Conservation (phyloP, 1,284 basidiomycete genomes). For the Cystobasidium pallidum region DNA sequence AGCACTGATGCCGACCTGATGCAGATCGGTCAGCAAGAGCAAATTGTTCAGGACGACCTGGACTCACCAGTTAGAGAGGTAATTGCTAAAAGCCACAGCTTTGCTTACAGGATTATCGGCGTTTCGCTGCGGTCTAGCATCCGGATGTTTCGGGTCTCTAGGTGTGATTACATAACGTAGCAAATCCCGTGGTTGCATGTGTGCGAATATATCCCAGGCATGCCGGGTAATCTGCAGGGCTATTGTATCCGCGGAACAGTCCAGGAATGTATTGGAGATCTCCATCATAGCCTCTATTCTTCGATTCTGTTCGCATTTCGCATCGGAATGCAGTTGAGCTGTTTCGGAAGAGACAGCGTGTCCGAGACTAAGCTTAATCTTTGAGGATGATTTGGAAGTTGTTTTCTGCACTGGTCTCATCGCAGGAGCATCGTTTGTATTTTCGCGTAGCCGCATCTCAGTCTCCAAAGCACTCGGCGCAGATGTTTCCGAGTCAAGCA, state of each 20-base stretch:
- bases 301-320: neutral
- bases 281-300: conserved; percentile 43
- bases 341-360: neutral
- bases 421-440: neutral
- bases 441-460: neutral
- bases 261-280: conserved; percentile 46
- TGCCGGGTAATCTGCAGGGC: conserved; percentile 54
- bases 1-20: conserved; percentile 53
- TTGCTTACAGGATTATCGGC: conserved; percentile 49
- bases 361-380: neutral
- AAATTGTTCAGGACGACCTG: neutral
- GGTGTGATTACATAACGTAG: conserved; percentile 55
- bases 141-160: conserved; percentile 50
- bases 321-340: neutral
- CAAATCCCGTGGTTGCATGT: conserved; percentile 53
- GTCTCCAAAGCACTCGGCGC: neutral
- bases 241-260: conserved; percentile 48
- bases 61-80: conserved; percentile 52
- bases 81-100: conserved; percentile 53
- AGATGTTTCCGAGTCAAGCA: neutral
- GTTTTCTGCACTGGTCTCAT: neutral
- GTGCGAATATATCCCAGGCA: conserved; percentile 52
- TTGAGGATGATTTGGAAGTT: neutral
- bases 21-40: conserved; percentile 10
- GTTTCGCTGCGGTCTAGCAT: conserved; percentile 46